These are phyloP conservation scores for Malus asiatica DNA, from an alignment of 306 rosid species.

Conservation along the genomic window DNA sequence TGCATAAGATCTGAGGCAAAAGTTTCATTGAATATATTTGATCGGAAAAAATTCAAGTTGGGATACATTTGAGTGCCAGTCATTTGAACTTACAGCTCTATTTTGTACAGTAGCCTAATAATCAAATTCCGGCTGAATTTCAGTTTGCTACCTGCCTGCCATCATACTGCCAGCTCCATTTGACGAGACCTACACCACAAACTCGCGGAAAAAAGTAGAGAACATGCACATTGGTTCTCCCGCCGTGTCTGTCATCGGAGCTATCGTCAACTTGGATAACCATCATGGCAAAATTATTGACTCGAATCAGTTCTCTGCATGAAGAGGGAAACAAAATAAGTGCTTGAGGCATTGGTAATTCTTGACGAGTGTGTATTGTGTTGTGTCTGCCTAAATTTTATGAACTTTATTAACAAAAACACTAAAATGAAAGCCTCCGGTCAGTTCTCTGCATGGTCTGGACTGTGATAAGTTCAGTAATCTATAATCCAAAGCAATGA, in stretches of 20 bases:
- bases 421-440: not conserved
- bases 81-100: conserved; percentile 5
- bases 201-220: not conserved
- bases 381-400: not conserved
- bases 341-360: not conserved
- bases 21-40: conserved; percentile 10
- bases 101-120: conserved; percentile 9
- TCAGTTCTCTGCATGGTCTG: not conserved
- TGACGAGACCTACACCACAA: not conserved
- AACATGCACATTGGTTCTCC: conserved; percentile 5
- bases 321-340: not conserved
- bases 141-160: not conserved
- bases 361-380: not conserved
- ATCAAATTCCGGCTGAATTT: not conserved
- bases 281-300: conserved; percentile 6
- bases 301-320: conserved; percentile 46
- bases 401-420: not conserved
- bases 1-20: not conserved
- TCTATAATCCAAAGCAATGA: not conserved
- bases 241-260: conserved; percentile 10
- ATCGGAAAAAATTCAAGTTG: not conserved
- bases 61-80: not conserved
- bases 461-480: not conserved
- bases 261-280: conserved; percentile 15
- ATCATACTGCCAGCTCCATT: conserved; percentile 4